phyloP scores from a whole-genome alignment of 2,329 filamentous ascomycete genomes.

The Cryphonectria radicalis region DNA sequence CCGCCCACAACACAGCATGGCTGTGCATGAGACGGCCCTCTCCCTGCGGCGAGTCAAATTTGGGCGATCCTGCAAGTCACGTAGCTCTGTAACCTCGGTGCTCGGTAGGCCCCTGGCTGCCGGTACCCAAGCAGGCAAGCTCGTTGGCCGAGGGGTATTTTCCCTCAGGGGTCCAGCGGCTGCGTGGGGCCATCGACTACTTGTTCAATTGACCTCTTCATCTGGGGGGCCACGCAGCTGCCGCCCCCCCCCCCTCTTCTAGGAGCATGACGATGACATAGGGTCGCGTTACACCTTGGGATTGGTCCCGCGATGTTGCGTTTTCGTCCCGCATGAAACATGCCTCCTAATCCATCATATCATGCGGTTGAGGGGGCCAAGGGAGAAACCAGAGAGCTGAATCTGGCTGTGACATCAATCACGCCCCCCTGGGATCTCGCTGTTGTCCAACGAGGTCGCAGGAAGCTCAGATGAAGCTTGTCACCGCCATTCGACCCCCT shows the following conservation, averaged over 20 bases:
- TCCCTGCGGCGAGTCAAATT: not conserved
- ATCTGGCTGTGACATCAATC: slow-evolving; percentile 21
- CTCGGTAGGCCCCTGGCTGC: slow-evolving; percentile 11
- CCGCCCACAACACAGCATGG: not conserved
- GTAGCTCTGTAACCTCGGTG: slow-evolving; percentile 8
- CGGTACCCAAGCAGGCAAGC: slow-evolving; percentile 8
- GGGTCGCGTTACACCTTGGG: slow-evolving; percentile 3
- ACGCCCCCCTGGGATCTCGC: not conserved
- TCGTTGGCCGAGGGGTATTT: slow-evolving; percentile 7
- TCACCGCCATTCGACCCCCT: slow-evolving; percentile 17
- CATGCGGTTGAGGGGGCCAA: not conserved
- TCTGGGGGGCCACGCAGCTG: not conserved
- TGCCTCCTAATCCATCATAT: not conserved
- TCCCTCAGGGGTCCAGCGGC: slow-evolving; percentile 8
- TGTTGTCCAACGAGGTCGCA: slow-evolving; percentile 4
- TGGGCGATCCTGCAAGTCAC: slow-evolving; percentile 8
- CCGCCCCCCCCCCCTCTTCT: not conserved
- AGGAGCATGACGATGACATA: not conserved
- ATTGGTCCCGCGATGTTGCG: slow-evolving; percentile 11
- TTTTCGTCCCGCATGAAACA: slow-evolving; percentile 9
- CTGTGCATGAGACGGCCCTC: slow-evolving; percentile 7
- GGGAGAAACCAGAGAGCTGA: not conserved
- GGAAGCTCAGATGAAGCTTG: slow-evolving; percentile 2
- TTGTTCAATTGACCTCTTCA: not conserved
- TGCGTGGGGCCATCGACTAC: not conserved